A percentile compares a stretch with the other conserved stretches of the same genome.
Conservation (phyloP, 2,329 filamentous ascomycete genomes). For the Hymenoscyphus occultus region DNA sequence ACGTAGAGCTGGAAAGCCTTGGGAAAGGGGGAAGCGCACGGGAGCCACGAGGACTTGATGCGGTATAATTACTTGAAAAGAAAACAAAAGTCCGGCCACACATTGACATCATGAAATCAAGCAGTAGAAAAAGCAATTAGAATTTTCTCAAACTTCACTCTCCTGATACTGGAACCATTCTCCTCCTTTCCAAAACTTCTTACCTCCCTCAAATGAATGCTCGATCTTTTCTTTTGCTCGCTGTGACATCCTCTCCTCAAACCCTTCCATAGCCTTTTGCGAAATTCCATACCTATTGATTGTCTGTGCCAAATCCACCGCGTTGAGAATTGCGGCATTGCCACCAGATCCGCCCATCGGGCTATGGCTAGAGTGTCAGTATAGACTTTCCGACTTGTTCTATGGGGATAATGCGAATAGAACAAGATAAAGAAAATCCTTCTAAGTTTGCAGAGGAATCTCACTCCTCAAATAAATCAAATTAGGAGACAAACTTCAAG, state of each 20-base stretch:
- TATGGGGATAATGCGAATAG: too few species aligned
- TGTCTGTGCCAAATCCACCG: background rate
- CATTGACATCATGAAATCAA: background rate
- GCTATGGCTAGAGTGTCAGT: background rate
- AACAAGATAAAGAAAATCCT: too few species aligned
- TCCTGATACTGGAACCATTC: conserved; percentile 8
- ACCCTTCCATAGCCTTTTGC: background rate
- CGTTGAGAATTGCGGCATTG: conserved; percentile 3
- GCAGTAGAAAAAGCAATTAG: background rate
- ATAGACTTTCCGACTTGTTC: too few species aligned
- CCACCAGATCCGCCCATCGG: conserved; percentile 2
- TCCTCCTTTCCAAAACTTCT: conserved; percentile 8
- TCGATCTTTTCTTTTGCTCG: conserved; percentile 6
- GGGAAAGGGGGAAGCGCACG: background rate
- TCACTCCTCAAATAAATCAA: too few species aligned
- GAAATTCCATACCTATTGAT: background rate
- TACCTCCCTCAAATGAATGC: conserved; percentile 1
- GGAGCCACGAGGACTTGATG: background rate
- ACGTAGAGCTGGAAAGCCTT: background rate
- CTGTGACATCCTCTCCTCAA: background rate
- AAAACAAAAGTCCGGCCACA: background rate
- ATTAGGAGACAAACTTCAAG: too few species aligned
- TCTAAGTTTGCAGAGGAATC: too few species aligned
- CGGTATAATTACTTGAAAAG: background rate
- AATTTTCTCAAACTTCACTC: background rate